Percentiles rank a stretch among this genome's conserved stretches.
Evolutionary conservation across 495 filamentous ascomycete species (phyloP).

Genomic region (Jackrogersella multiformis): DNA sequence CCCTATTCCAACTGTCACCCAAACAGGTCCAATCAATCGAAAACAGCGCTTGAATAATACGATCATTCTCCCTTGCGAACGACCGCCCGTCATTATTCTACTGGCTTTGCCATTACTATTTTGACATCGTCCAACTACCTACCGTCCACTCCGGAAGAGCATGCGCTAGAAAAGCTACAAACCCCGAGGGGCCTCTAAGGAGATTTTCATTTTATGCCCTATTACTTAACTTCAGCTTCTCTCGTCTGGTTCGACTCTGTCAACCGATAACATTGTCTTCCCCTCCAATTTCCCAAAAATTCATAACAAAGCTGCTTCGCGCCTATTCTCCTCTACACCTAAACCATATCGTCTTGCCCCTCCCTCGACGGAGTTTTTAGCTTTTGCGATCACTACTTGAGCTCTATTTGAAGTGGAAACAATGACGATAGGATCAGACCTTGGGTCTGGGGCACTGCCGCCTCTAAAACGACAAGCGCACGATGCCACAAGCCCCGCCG

Average conservation of each 20-base stretch:
- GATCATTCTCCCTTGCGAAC: neutral
- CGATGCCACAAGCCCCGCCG: constrained; percentile 45
- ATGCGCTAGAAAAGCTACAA: constrained; percentile 32
- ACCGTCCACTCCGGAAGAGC: constrained; percentile 15
- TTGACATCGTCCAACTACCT: neutral
- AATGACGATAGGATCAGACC: constrained; percentile 53
- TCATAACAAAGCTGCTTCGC: constrained; percentile 4
- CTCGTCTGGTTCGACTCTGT: neutral
- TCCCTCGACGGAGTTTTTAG: neutral
- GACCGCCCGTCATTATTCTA: neutral
- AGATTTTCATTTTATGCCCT: constrained; percentile 11
- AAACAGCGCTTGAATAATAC: neutral
- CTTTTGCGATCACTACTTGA: neutral
- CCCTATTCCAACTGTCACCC: neutral
- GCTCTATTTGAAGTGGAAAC: neutral
- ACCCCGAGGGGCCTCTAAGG: constrained; percentile 16
- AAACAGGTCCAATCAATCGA: neutral
- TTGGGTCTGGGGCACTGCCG: constrained; percentile 40
- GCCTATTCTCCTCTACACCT: neutral
- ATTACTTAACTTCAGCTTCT: neutral
- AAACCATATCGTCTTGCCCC: neutral
- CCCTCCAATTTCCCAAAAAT: neutral
- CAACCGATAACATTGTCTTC: neutral
- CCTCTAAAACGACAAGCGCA: constrained; percentile 50
- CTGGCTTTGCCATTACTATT: neutral